Percentiles rank a stretch among this genome's conserved stretches.
These are phyloP conservation scores for Beauveria asiatica DNA, from an alignment of 2,329 filamentous ascomycete species.

Conservation along the genomic window DNA sequence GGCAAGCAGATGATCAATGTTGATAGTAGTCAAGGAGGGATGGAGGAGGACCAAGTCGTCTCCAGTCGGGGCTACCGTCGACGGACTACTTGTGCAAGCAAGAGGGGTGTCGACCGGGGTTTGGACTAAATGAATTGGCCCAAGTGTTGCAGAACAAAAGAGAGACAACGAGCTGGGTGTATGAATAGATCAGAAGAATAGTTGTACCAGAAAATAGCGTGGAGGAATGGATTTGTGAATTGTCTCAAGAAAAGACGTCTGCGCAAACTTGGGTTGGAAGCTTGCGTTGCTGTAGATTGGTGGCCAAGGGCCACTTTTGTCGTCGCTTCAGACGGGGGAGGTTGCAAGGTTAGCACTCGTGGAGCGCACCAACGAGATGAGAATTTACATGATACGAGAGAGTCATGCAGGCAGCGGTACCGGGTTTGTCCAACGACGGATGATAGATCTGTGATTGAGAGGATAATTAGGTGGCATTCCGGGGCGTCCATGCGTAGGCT, in stretches of 20 bases:
- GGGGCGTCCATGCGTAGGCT: background rate
- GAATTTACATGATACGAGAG: conserved; percentile 6
- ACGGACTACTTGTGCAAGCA: background rate
- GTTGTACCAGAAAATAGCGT: background rate
- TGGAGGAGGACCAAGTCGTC: background rate
- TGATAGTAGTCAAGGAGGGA: background rate
- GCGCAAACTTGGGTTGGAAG: background rate
- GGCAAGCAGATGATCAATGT: background rate
- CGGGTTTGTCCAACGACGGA: background rate
- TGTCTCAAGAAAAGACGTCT: conserved; percentile 7
- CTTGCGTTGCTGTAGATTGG: background rate
- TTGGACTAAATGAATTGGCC: background rate
- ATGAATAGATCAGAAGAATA: background rate
- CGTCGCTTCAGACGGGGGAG: conserved; percentile 3
- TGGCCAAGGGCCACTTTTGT: conserved; percentile 7
- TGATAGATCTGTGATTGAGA: conserved; percentile 6
- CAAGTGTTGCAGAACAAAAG: background rate
- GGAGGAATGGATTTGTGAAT: background rate
- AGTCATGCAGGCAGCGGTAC: background rate
- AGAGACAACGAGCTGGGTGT: background rate
- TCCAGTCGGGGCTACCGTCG: background rate
- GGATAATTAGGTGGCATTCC: conserved; percentile 9
- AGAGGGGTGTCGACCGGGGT: background rate
- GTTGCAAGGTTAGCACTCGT: conserved; percentile 8
- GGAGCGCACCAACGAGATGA: background rate